These are phyloP conservation scores for Tricharina praecox DNA, from an alignment of 495 filamentous ascomycete species.

Conservation along the genomic window DNA sequence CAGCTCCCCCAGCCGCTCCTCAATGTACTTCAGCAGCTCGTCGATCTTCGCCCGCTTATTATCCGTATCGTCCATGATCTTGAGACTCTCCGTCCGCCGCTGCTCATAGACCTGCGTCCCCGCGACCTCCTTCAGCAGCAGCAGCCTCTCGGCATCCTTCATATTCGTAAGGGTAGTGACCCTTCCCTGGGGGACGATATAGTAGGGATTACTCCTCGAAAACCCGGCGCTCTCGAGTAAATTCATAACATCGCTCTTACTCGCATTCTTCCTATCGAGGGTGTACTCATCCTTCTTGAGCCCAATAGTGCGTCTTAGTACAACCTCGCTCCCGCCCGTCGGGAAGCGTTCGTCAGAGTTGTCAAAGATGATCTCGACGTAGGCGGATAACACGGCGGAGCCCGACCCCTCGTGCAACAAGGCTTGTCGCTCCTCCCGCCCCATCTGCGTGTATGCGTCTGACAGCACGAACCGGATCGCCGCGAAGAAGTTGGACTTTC, in stretches of 20 bases:
- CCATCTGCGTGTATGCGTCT: constrained; percentile 93
- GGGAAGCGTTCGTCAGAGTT: constrained; percentile 93
- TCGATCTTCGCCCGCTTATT: constrained; percentile 91
- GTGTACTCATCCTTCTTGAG: constrained; percentile 98
- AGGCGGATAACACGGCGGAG: constrained; percentile 95
- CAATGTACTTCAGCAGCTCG: constrained; percentile 75
- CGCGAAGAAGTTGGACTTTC: constrained; percentile 99
- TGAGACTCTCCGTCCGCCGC: constrained; percentile 69
- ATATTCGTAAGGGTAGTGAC: constrained; percentile 95
- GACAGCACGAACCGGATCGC: constrained; percentile 97
- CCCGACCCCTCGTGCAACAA: constrained; percentile 93
- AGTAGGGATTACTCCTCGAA: constrained; percentile 94
- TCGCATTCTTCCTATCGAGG: constrained; percentile 86
- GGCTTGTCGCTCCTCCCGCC: constrained; percentile 84
- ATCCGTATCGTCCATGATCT: constrained; percentile 94
- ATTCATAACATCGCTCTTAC: constrained; percentile 87
- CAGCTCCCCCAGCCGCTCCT: constrained; percentile 70
- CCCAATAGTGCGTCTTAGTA: constrained; percentile 83
- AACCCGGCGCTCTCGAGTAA: constrained; percentile 92
- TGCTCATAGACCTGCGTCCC: constrained; percentile 95
- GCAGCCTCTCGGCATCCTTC: constrained; percentile 82
- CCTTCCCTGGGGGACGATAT: constrained; percentile 94
- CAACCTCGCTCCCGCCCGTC: constrained; percentile 76
- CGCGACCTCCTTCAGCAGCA: constrained; percentile 87
- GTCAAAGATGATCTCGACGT: constrained; percentile 97